phyloP scores from a whole-genome alignment of 2,329 filamentous ascomycete species.

The Lasiodiplodia hormozganensis region DNA sequence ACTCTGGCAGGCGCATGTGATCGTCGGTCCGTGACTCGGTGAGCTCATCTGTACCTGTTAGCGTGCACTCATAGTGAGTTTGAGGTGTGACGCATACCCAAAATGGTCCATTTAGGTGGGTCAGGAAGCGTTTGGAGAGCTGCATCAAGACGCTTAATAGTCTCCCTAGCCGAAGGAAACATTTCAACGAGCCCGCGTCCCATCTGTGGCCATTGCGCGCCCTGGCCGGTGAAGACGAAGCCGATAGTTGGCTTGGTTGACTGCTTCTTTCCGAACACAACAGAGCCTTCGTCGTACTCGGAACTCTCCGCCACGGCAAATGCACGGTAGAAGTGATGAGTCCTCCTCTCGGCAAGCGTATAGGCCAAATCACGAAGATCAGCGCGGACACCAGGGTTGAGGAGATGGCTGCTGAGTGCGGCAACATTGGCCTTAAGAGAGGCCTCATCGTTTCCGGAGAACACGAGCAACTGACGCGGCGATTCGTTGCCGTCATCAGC shows the following conservation, averaged over 20 bases:
- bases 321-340: conserved; percentile 8
- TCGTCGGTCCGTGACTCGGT: conserved; percentile 15
- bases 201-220: conserved; percentile 47
- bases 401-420: conserved; percentile 29
- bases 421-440: conserved; percentile 22
- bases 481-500: background rate
- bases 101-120: conserved; percentile 30
- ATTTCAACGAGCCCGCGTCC: conserved; percentile 33
- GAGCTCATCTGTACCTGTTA: conserved; percentile 29
- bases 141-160: conserved; percentile 25
- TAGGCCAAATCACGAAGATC: conserved; percentile 21
- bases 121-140: conserved; percentile 34
- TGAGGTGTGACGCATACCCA: too few species aligned
- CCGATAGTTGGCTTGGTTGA: conserved; percentile 33
- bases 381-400: conserved; percentile 24
- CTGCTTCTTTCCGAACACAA: conserved; percentile 17
- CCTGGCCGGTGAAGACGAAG: conserved; percentile 50
- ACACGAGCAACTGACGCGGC: conserved; percentile 14
- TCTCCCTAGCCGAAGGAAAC: background rate
- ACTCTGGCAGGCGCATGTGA: conserved; percentile 29
- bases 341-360: conserved; percentile 24
- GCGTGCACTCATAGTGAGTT: too few species aligned
- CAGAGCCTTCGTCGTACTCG: conserved; percentile 9
- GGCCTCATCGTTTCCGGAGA: conserved; percentile 30
- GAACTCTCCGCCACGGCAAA: conserved; percentile 1